Percentiles rank a stretch among this genome's conserved stretches.
These are phyloP conservation scores for Sporothrix schenckii DNA, from an alignment of 2,329 filamentous ascomycete species.

Conservation along the genomic window DNA sequence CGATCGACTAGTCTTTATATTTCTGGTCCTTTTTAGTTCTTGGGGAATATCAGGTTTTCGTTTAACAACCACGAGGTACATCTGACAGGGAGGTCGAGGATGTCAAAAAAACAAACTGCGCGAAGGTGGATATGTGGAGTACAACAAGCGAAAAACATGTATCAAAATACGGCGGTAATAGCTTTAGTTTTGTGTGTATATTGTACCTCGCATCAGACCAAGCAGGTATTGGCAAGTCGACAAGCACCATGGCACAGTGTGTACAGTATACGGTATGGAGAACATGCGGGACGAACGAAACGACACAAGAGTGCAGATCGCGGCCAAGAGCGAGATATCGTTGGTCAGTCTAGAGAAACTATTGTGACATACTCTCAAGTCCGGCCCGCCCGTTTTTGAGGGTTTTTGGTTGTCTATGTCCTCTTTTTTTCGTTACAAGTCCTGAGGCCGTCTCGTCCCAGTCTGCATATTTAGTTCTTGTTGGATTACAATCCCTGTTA, in stretches of 20 bases:
- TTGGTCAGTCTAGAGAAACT: neutral
- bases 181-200: neutral
- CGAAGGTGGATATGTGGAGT: neutral
- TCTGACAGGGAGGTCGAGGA: neutral
- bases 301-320: conserved; percentile 13
- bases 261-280: conserved; percentile 12
- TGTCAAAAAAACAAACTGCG: neutral
- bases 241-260: conserved; percentile 12
- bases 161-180: neutral
- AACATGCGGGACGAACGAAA: neutral
- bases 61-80: conserved; percentile 6
- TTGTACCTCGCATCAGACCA: neutral
- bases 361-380: neutral
- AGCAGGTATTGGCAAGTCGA: neutral
- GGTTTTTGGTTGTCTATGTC: neutral
- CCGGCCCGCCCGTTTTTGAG: neutral
- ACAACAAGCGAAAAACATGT: neutral
- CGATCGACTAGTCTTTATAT: conserved; percentile 21
- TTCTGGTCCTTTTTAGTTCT: neutral
- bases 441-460: neutral
- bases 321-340: neutral
- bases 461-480: neutral
- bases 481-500: neutral
- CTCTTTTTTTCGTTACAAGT: neutral
- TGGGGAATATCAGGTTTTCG: neutral